A percentile compares a stretch with the other conserved stretches of the same genome.
These are phyloP conservation scores for Rhizopus arrhizus DNA, from an alignment of 371 early-diverging fungal species.

Conservation along the genomic window DNA sequence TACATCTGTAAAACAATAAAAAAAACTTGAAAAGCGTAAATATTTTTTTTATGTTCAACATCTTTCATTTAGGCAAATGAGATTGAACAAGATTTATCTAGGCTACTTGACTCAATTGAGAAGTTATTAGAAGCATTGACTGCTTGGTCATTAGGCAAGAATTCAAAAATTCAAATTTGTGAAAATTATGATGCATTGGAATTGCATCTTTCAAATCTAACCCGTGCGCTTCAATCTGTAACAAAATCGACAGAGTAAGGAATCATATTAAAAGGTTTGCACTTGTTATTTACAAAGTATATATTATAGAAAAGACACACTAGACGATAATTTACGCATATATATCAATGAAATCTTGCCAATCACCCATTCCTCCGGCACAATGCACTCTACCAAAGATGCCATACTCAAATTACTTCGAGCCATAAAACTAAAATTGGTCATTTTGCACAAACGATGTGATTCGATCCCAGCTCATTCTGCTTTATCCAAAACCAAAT, in stretches of 20 bases:
- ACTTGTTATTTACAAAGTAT: too few relatives aligned
- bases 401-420: constrained; percentile 57
- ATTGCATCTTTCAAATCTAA: constrained; percentile 48
- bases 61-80: constrained; percentile 38
- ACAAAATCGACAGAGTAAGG: constrained; percentile 6
- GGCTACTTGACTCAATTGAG: constrained; percentile 57
- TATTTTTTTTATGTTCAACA: too few relatives aligned
- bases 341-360: too few relatives aligned
- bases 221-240: constrained; percentile 48
- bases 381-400: constrained; percentile 52
- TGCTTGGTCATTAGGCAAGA: constrained; percentile 52
- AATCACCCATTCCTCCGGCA: too few relatives aligned
- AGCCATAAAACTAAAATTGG: constrained; percentile 58
- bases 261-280: too few relatives aligned
- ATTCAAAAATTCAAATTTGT: constrained; percentile 48
- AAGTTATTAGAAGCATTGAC: constrained; percentile 58
- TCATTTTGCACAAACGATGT: constrained; percentile 38
- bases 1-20: constrained; percentile 4
- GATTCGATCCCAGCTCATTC: constrained; percentile 4
- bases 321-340: too few relatives aligned
- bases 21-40: too few relatives aligned
- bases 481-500: too few relatives aligned
- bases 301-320: too few relatives aligned
- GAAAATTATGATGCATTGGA: constrained; percentile 51
- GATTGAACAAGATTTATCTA: constrained; percentile 57